These are phyloP conservation scores for Ichthyophthirius multifiliis DNA, from an alignment of 169 alveolate genomes.

Conservation along the genomic window DNA sequence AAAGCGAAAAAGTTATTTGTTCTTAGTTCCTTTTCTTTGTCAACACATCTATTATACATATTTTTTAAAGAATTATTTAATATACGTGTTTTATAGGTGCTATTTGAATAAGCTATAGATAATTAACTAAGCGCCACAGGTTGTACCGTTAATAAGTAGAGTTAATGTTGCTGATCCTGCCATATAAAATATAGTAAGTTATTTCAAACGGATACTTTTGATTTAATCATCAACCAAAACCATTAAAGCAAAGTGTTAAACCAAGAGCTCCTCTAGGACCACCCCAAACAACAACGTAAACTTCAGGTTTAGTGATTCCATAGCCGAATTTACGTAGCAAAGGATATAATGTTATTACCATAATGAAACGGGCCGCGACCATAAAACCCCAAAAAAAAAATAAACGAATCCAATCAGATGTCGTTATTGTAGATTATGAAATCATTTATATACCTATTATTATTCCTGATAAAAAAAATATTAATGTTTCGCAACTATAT, in stretches of 20 bases:
- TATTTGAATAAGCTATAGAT: constrained; percentile 30
- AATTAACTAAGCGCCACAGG: constrained; percentile 39
- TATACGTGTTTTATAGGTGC: constrained; percentile 38
- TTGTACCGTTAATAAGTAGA: constrained; percentile 48
- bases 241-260: constrained; percentile 54
- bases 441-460: constrained; percentile 51
- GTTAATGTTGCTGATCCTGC: constrained; percentile 57
- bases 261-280: constrained; percentile 73
- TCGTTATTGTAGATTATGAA: constrained; percentile 25
- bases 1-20: constrained; percentile 17
- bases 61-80: constrained; percentile 24
- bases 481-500: constrained; percentile 46
- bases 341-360: constrained; percentile 40
- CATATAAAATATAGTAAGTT: constrained; percentile 42
- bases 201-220: constrained; percentile 30
- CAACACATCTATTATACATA: constrained; percentile 9
- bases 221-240: constrained; percentile 59
- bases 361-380: constrained; percentile 37
- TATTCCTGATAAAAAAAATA: constrained; percentile 58
- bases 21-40: constrained; percentile 30
- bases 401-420: constrained; percentile 41
- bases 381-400: constrained; percentile 40
- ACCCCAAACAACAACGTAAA: constrained; percentile 48
- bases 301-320: constrained; percentile 43
- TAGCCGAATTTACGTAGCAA: constrained; percentile 51